A percentile compares a stretch with the other conserved stretches of the same genome.
phyloP scores from a whole-genome alignment of 1,284 basidiomycete genomes.

The Heterobasidion occidentale region DNA sequence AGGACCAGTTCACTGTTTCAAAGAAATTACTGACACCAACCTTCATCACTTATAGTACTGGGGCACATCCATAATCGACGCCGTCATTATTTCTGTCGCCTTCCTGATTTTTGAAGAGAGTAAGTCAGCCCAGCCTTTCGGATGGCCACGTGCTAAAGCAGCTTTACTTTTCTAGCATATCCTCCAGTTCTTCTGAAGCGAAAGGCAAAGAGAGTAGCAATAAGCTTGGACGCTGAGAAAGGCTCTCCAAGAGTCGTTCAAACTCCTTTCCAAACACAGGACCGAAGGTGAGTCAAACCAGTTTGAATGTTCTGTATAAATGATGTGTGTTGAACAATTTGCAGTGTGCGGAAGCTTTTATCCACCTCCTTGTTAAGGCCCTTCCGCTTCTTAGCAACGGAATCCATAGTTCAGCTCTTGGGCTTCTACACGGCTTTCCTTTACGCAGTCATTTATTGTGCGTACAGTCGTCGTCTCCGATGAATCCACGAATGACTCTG shows the following conservation, averaged over 20 bases:
- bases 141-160: background rate
- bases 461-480: background rate
- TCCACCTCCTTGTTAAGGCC: constrained; percentile 15
- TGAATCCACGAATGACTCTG: background rate
- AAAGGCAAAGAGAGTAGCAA: constrained; percentile 31
- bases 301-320: no score
- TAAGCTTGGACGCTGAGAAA: constrained; percentile 28
- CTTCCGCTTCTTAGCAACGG: constrained; percentile 33
- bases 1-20: background rate
- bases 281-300: no score
- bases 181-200: constrained; percentile 35
- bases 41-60: constrained; percentile 22
- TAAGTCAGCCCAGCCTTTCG: constrained; percentile 8
- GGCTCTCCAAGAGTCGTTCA: constrained; percentile 22
- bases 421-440: constrained; percentile 42
- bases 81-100: constrained; percentile 28
- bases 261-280: no score
- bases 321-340: no score
- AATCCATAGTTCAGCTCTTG: constrained; percentile 37
- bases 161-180: constrained; percentile 23
- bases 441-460: constrained; percentile 24
- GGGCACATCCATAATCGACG: constrained; percentile 30
- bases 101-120: constrained; percentile 38
- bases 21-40: background rate
- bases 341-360: no score